Percentiles rank a stretch among this genome's conserved stretches.
These are phyloP conservation scores for Bipolaris bicolor DNA, from an alignment of 2,329 filamentous ascomycete genomes.

Conservation along the genomic window DNA sequence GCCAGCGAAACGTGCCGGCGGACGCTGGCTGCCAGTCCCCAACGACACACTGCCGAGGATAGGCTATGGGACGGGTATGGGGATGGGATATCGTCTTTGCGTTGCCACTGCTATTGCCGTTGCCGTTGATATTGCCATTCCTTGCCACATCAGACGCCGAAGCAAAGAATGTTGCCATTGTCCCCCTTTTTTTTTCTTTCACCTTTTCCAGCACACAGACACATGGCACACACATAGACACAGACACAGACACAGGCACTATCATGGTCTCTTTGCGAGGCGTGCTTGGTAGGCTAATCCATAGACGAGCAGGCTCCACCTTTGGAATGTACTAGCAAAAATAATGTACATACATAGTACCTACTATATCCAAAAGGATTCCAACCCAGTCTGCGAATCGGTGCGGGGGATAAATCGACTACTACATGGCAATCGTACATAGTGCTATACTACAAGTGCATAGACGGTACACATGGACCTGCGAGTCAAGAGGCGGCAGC, in stretches of 20 bases:
- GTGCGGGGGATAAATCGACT: slow-evolving; percentile 13
- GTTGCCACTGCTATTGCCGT: too few relatives aligned
- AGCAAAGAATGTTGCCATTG: too few relatives aligned
- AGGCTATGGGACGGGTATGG: slow-evolving; percentile 10
- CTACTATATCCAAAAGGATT: slow-evolving; percentile 3
- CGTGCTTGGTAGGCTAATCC: slow-evolving; percentile 21
- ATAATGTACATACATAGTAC: slow-evolving; percentile 4
- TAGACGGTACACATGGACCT: too few relatives aligned
- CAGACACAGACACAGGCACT: neutral
- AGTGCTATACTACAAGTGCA: too few relatives aligned
- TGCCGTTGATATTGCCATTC: too few relatives aligned
- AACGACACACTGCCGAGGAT: slow-evolving; percentile 12
- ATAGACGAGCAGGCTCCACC: slow-evolving; percentile 22
- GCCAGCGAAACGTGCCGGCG: slow-evolving; percentile 30
- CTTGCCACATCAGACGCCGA: too few relatives aligned
- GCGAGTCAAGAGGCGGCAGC: too few relatives aligned
- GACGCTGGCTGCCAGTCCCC: slow-evolving; percentile 19
- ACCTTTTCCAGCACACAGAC: too few relatives aligned
- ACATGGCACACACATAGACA: too few relatives aligned
- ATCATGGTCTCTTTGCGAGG: neutral
- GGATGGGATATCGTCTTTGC: neutral
- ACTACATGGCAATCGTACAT: too few relatives aligned
- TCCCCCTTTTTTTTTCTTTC: too few relatives aligned
- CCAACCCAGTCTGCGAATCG: slow-evolving; percentile 12
- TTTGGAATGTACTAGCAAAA: slow-evolving; percentile 25